Evolutionary conservation across 2,329 filamentous ascomycete genomes (phyloP).

Genomic region (Cytospora mali): DNA sequence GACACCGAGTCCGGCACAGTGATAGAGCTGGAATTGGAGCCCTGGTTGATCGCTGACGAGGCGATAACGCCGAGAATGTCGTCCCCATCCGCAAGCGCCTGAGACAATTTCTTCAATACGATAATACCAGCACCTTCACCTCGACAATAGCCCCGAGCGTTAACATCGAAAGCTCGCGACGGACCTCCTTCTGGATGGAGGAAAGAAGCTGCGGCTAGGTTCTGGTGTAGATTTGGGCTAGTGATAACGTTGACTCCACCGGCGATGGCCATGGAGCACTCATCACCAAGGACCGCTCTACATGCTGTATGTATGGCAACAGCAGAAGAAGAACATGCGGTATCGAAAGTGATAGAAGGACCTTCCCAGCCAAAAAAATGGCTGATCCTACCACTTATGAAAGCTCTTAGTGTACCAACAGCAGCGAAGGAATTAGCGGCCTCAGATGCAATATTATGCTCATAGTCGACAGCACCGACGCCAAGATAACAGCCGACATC

Average conservation of each 20-base stretch:
- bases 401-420: constrained; percentile 31
- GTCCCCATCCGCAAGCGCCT: constrained; percentile 55
- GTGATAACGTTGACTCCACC: constrained; percentile 46
- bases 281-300: constrained; percentile 33
- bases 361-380: constrained; percentile 48
- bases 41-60: constrained; percentile 41
- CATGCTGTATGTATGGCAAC: constrained; percentile 40
- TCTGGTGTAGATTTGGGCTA: constrained; percentile 34
- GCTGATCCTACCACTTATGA: constrained; percentile 40
- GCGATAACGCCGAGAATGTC: constrained; percentile 48
- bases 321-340: constrained; percentile 43
- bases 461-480: constrained; percentile 22
- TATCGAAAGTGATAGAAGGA: constrained; percentile 44
- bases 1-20: constrained; percentile 33
- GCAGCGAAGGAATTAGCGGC: constrained; percentile 18
- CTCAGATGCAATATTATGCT: constrained; percentile 15
- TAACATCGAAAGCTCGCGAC: constrained; percentile 48
- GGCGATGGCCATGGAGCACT: constrained; percentile 40
- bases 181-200: constrained; percentile 49
- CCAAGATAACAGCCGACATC: constrained; percentile 35
- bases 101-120: constrained; percentile 52
- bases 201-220: constrained; percentile 43
- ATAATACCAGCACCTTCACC: constrained; percentile 52
- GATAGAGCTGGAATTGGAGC: constrained; percentile 35
- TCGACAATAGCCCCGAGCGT: constrained; percentile 57